Conservation (phyloP, 163 green algal species). For the Prototheca cutis region DNA sequence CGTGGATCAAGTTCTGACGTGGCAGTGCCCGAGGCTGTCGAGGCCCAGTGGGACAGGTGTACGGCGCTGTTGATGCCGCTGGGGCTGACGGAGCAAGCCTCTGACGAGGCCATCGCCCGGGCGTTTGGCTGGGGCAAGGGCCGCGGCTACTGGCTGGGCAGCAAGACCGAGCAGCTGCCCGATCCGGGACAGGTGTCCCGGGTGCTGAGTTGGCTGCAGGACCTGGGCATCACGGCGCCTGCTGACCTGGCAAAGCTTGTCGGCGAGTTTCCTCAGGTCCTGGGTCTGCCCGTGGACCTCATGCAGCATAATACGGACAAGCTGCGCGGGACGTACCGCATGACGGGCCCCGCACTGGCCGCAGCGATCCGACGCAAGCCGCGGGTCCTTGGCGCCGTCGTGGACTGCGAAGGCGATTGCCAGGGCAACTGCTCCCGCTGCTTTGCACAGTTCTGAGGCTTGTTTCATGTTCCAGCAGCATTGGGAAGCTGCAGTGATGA, state of each 20-base stretch:
- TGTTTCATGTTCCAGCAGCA: no score
- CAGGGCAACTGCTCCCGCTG: constrained; percentile 22
- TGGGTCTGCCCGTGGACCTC: constrained; percentile 7
- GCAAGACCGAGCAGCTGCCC: not conserved
- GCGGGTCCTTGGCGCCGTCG: constrained; percentile 9
- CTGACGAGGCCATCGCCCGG: constrained; percentile 6
- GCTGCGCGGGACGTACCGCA: constrained; percentile 12
- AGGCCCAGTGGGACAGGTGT: constrained; percentile 7
- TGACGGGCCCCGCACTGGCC: constrained; percentile 14
- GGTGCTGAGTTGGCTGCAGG: constrained; percentile 4
- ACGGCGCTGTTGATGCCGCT: constrained; percentile 1
- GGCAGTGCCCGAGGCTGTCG: not conserved
- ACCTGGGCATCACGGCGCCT: not conserved
- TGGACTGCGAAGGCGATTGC: constrained; percentile 27
- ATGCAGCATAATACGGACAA: constrained; percentile 21
- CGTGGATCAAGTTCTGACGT: no score
- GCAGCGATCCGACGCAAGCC: constrained; percentile 17
- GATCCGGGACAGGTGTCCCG: not conserved
- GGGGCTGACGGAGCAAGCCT: not conserved
- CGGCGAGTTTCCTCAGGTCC: constrained; percentile 17
- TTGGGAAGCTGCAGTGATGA: no score
- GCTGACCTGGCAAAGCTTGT: constrained; percentile 7
- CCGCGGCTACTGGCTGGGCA: constrained; percentile 18
- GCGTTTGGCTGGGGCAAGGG: constrained; percentile 25
- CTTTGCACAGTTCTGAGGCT: constrained; percentile 29